Evolutionary conservation across 345 rosid species (phyloP).

Genomic region (Eutrema japonicum): DNA sequence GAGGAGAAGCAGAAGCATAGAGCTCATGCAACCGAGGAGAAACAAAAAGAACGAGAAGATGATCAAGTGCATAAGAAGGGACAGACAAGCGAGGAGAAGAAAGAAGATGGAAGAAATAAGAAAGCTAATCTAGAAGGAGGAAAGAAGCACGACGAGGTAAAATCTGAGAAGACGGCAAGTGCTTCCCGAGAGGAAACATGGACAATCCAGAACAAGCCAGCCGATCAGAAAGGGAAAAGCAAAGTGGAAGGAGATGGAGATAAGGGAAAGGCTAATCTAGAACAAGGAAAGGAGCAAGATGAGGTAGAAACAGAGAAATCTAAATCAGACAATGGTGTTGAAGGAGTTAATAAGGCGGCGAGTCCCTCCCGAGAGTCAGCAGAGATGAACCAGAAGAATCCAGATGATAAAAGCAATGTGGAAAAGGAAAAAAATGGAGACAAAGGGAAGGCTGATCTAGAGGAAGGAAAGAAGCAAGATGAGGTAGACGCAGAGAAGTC

Average conservation of each 20-base stretch:
- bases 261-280: neutral
- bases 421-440: slow-evolving; percentile 17
- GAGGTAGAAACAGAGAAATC: neutral
- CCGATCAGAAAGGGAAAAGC: neutral
- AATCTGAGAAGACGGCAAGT: slow-evolving; percentile 1
- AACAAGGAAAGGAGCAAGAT: slow-evolving; percentile 1
- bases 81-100: slow-evolving; percentile 23
- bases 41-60: slow-evolving; percentile 1
- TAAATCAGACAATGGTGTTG: neutral
- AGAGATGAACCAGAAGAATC: neutral
- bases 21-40: slow-evolving; percentile 1
- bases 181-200: neutral
- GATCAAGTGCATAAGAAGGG: slow-evolving; percentile 15
- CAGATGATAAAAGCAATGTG: neutral
- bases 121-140: neutral
- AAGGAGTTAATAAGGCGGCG: neutral
- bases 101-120: neutral
- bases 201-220: neutral
- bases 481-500: neutral
- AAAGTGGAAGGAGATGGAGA: slow-evolving; percentile 15
- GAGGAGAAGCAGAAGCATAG: neutral
- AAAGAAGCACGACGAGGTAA: neutral
- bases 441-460: neutral
- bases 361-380: neutral
- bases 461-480: neutral